Evolutionary conservation across 768 basidiomycete genomes (phyloP).

Genomic region (Phlebiopsis flavidoalba): DNA sequence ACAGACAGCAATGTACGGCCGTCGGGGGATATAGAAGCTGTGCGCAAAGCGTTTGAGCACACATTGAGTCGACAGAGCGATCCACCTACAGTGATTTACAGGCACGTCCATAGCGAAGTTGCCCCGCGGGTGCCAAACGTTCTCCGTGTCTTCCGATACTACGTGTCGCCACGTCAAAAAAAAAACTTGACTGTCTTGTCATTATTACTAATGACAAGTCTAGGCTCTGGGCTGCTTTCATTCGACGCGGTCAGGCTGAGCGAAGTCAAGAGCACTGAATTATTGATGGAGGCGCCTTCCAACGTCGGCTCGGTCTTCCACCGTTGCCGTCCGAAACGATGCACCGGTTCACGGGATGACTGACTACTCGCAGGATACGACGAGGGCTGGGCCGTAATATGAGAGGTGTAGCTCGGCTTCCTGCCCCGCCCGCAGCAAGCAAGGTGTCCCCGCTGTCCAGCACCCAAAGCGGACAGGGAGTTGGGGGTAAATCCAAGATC

Average conservation of each 20-base stretch:
- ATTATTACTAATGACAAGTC: constrained; percentile 83
- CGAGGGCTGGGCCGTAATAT: constrained; percentile 28
- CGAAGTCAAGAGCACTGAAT: constrained; percentile 66
- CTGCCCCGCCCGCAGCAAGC: constrained; percentile 74
- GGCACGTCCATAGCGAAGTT: constrained; percentile 58
- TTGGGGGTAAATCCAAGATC: constrained; percentile 58
- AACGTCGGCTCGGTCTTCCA: constrained; percentile 58
- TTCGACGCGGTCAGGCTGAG: constrained; percentile 55
- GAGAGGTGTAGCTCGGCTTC: constrained; percentile 69
- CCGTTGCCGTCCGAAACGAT: constrained; percentile 16
- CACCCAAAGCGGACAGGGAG: constrained; percentile 52
- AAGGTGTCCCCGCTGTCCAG: constrained; percentile 50
- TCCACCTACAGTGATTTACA: constrained; percentile 72
- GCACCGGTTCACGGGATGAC: constrained; percentile 9
- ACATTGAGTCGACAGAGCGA: neutral
- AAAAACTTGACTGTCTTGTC: constrained; percentile 79
- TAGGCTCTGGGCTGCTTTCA: constrained; percentile 65
- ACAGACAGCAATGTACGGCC: constrained; percentile 83
- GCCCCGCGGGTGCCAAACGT: constrained; percentile 36
- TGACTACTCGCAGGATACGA: constrained; percentile 5
- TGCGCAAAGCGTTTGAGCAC: constrained; percentile 6
- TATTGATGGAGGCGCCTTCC: constrained; percentile 67
- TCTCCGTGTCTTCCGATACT: constrained; percentile 22
- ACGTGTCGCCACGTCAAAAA: constrained; percentile 64
- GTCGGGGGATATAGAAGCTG: constrained; percentile 88